These are phyloP conservation scores for Sugiyamaella paludigena DNA, from an alignment of 1,139 yeast genomes.

Conservation along the genomic window DNA sequence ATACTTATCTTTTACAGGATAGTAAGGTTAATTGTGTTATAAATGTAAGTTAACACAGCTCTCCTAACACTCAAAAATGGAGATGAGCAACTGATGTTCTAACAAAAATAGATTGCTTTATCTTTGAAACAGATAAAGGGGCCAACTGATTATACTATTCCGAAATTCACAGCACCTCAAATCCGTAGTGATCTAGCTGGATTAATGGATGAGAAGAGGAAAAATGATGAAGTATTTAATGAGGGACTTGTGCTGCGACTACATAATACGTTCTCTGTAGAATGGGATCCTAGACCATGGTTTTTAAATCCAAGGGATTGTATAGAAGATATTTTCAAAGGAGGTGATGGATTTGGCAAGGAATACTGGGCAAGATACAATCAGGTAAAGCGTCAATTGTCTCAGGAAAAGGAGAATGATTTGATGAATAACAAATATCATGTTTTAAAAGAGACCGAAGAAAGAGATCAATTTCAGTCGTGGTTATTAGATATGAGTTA, in stretches of 20 bases:
- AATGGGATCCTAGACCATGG: slow-evolving; percentile 78
- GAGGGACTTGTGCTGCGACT: slow-evolving; percentile 30
- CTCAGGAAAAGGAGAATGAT: background rate
- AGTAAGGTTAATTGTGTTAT: slow-evolving; percentile 81
- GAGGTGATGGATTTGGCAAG: slow-evolving; percentile 58
- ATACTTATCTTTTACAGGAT: slow-evolving; percentile 68
- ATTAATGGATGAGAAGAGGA: slow-evolving; percentile 30
- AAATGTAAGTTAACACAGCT: slow-evolving; percentile 35
- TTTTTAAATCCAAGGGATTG: slow-evolving; percentile 72
- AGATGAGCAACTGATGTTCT: background rate
- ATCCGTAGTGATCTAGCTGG: slow-evolving; percentile 38
- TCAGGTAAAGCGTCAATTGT: slow-evolving; percentile 1
- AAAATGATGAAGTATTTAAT: slow-evolving; percentile 13
- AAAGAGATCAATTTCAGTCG: slow-evolving; percentile 24
- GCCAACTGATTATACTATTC: slow-evolving; percentile 36
- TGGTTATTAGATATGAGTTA: slow-evolving; percentile 23
- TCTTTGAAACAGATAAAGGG: slow-evolving; percentile 48
- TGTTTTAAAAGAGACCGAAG: slow-evolving; percentile 24
- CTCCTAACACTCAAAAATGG: background rate
- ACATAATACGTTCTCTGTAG: slow-evolving; percentile 61
- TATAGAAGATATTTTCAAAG: slow-evolving; percentile 70
- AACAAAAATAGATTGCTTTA: slow-evolving; percentile 5
- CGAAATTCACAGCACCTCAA: slow-evolving; percentile 34
- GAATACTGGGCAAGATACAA: slow-evolving; percentile 10
- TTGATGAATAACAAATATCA: slow-evolving; percentile 5